A percentile compares a stretch with the other conserved stretches of the same genome.
Conservation (phyloP, 2,329 filamentous ascomycete species). For the Neofusicoccum umdonicola region DNA sequence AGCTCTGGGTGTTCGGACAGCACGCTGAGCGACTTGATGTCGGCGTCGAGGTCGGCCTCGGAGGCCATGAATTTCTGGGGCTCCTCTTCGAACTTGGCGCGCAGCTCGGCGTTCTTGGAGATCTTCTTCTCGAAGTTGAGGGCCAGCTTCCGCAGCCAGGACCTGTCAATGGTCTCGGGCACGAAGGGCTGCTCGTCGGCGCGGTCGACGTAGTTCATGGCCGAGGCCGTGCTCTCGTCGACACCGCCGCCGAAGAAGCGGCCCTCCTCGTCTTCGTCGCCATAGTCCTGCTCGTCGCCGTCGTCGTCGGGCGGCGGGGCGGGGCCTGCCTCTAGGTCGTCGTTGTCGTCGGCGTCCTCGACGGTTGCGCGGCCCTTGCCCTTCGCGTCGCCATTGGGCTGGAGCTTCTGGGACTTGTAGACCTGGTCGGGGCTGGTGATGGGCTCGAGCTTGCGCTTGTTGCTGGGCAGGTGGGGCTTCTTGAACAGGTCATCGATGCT, state of each 20-base stretch:
- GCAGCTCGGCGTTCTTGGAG: conserved; percentile 82
- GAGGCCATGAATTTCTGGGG: conserved; percentile 78
- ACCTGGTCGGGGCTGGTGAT: conserved; percentile 55
- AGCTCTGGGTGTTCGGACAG: conserved; percentile 82
- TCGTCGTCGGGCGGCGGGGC: conserved; percentile 54
- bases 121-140: conserved; percentile 88
- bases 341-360: conserved; percentile 45
- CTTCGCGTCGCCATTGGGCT: conserved; percentile 50
- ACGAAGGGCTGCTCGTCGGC: conserved; percentile 34
- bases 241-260: conserved; percentile 95
- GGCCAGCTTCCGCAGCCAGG: conserved; percentile 80
- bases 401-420: conserved; percentile 60
- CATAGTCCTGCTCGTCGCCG: conserved; percentile 54
- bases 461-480: conserved; percentile 48
- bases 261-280: conserved; percentile 79
- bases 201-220: conserved; percentile 14
- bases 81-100: conserved; percentile 78
- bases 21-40: conserved; percentile 83
- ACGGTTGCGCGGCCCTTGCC: conserved; percentile 47
- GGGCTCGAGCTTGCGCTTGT: conserved; percentile 61
- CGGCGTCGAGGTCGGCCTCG: conserved; percentile 86
- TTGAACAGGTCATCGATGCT: conserved; percentile 64
- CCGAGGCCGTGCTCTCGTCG: conserved; percentile 62
- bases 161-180: conserved; percentile 74
- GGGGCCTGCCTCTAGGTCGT: conserved; percentile 50